Evolutionary conservation across 805 yeast species (phyloP), one percentile per base, ranked within the genome.

Genomic region (Debaryomyces maramus): DNA sequence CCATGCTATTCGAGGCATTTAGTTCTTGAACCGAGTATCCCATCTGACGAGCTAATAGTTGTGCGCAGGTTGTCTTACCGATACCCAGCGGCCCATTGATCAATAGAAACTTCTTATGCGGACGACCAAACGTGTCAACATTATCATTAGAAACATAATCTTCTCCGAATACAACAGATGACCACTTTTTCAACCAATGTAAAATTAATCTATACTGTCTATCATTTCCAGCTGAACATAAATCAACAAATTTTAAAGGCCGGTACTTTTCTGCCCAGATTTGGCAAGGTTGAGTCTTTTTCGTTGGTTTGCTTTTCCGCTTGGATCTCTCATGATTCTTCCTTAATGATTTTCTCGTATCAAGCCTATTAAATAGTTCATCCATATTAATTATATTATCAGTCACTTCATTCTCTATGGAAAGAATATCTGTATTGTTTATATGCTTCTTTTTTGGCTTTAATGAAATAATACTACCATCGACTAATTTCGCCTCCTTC

Each of bases 41-140:
- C 28, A 86, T 76, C 47, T 87, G 96, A 33, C 72, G 73, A 3
- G 96, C 93, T 26, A 89, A 74, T 1, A 88, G 78, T 54, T 90
- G 97, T 0, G 91, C 88, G 2, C 89, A 82, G 0, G 93, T 78
- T 0, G 98, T 90, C 56, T 91, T 91, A 7, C 99, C 99, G 13
- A 85, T 73, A 2, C 99, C 99, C 0, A 96, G 89, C 0, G 96
- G 93, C 0, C 99, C 99, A 56, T 84, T 88, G 8, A 93, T 75
- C 29, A 93, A 65, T 15, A 93, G 56, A 0, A 93, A 72, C 47
- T 79, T 83, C 38, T 74, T 73, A 11, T 60, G 65, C 5, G 72
- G 73, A 10, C 73, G 44, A 5, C 70, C 72, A 34, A 61, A 49
- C 3, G 42, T 27, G 47, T 69, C 73, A 1, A 47, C 50, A 11